Base-by-base conservation (phyloP, 225 moss, liverwort and hornwort species). In the Climacium dendroides region DNA sequence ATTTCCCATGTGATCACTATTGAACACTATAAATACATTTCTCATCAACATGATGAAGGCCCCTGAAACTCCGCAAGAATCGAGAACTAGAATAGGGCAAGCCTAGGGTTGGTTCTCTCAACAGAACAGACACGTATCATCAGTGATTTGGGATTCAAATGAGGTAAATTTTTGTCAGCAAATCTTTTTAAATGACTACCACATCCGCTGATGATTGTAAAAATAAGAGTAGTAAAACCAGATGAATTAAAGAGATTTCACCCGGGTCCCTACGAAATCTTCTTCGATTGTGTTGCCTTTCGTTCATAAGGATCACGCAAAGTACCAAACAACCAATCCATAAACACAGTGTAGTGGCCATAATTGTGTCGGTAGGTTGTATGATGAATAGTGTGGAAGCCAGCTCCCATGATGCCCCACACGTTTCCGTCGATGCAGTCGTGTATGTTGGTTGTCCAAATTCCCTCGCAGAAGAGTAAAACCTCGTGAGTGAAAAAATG, bases 241-340 rank as follows among this genome's bases (percentile, higher is more conserved):
- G 63, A 18, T 55, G n/a, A 62, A 50, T 30, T 70, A 7, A 78
- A 77, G 76, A 78, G 69, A 55, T 71, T 63, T 43, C 35, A 37
- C 79, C 30, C 26, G 35, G n/a, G n/a, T 73, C 76, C 76, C 67
- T 91, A 96, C 45, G 87, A 94, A 43, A 85, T 83, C 85, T 95
- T 96, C 75, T 87, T 80, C 69, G 84, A 80, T 26, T 70, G 57
- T 39, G 83, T 84, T 66, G 77, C 82, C 90, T 94, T 92, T 77
- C 95, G 91, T 79, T 94, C 93, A 62, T 90, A 88, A 43, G 96
- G 96, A 52, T 95, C 95, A 59, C 94, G 93, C 76, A 98, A 92
- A 79, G 98, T 98, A 81, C 98, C 98, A 66, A 98, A 96, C 13
- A 98, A 85, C 97, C 97, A 96, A 92, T 98, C 98, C 93, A 98